A percentile compares a stretch with the other conserved stretches of the same genome.
Evolutionary conservation across 345 rosid genomes (phyloP).

Genomic region (Leavenworthia alabamica): DNA sequence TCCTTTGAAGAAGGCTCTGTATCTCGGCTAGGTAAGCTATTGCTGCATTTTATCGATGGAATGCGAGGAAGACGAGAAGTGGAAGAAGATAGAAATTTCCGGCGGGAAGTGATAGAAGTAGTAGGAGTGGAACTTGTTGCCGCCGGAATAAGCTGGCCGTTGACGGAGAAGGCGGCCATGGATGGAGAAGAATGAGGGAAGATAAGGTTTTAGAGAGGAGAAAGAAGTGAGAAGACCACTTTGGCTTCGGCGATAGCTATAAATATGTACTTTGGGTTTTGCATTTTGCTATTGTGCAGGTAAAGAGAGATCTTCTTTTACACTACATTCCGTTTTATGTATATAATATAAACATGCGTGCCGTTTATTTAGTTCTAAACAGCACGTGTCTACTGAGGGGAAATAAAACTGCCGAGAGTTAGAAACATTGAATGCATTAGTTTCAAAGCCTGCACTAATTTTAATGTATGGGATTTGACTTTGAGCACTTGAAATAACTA

Average conservation of each 20-base stretch:
- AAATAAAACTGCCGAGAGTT: not conserved
- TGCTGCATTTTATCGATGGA: constrained; percentile 32
- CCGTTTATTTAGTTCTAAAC: not conserved
- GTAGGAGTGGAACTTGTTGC: constrained; percentile 16
- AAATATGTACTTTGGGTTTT: too few relatives aligned
- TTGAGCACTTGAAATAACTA: not conserved
- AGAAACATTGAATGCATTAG: not conserved
- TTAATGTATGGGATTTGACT: not conserved
- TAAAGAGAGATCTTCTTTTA: not conserved
- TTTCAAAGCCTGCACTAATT: not conserved
- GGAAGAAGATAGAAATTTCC: constrained; percentile 14
- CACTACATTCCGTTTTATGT: not conserved
- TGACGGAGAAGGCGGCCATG: constrained; percentile 44
- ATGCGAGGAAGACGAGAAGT: constrained; percentile 27
- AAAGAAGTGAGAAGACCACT: not conserved
- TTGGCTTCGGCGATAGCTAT: too few relatives aligned
- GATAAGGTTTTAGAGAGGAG: constrained; percentile 29
- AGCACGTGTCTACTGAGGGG: not conserved
- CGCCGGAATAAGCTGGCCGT: constrained; percentile 34
- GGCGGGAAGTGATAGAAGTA: constrained; percentile 8
- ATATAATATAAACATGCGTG: not conserved
- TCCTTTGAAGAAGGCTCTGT: constrained; percentile 1
- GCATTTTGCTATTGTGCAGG: too few relatives aligned
- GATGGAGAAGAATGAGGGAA: constrained; percentile 19
- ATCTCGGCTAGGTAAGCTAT: constrained; percentile 18